Percentiles rank a stretch among this genome's conserved stretches.
These are phyloP conservation scores for Diaporthe amygdali DNA, from an alignment of 2,329 filamentous ascomycete genomes.

Conservation along the genomic window DNA sequence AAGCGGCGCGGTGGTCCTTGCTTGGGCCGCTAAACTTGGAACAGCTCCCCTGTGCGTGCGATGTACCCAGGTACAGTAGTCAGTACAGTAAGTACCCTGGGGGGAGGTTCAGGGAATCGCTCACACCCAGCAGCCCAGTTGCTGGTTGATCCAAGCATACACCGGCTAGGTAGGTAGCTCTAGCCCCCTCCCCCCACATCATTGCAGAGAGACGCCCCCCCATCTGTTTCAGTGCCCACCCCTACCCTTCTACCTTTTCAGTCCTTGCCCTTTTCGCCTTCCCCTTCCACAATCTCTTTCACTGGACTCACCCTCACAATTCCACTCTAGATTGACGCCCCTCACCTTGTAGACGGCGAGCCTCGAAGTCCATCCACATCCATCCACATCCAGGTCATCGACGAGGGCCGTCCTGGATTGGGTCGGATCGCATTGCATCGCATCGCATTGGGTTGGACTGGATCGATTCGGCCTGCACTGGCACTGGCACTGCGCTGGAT, in stretches of 20 bases:
- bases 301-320: slow-evolving; percentile 13
- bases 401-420: slow-evolving; percentile 2
- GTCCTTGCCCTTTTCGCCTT: slow-evolving; percentile 16
- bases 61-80: neutral
- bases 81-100: no score
- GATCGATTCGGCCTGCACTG: neutral
- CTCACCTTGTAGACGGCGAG: slow-evolving; percentile 16
- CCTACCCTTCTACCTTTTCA: slow-evolving; percentile 9
- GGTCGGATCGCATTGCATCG: neutral
- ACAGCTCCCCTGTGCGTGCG: neutral
- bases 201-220: slow-evolving; percentile 12
- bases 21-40: neutral
- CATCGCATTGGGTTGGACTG: neutral
- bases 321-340: slow-evolving; percentile 10
- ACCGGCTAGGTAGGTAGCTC: neutral
- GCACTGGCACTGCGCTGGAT: neutral
- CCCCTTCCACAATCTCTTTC: slow-evolving; percentile 13
- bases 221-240: slow-evolving; percentile 11
- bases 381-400: slow-evolving; percentile 8
- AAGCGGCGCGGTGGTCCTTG: neutral
- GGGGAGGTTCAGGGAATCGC: no score
- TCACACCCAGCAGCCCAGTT: no score
- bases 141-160: no score
- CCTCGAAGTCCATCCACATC: slow-evolving; percentile 8
- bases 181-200: slow-evolving; percentile 3